Evolutionary conservation across 1,284 basidiomycete species (phyloP), one percentile per base, ranked within the genome.

Genomic region (Irpex lacteus): DNA sequence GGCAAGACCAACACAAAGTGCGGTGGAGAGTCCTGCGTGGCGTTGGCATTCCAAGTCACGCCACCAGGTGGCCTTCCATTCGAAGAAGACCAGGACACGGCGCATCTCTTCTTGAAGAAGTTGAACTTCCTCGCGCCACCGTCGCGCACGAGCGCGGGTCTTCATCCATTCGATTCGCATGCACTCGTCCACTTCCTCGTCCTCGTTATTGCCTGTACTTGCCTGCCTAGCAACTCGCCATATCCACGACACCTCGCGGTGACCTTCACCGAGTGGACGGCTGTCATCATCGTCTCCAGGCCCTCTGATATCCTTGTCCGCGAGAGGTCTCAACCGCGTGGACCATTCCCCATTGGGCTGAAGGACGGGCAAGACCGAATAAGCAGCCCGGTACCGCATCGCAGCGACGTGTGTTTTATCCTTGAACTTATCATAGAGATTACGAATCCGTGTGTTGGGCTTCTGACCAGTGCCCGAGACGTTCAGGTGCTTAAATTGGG

Each of bases 191-290:
- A 21, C 21, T 21, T 21, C 21, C 21, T 21, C 21, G 21, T 21
- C 21, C 5, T 15, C 34, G n/a, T 2, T 6, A 11, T 21, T 21
- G 21, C 21, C 21, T 21, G 21, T 21, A 21, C 21, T 21, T 21
- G 21, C 21, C 21, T 21, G 21, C 21, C 21, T 21, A 21, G 21
- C 21, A 21, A 49, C 50, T 2, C 44, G 36, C 68, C 68, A 69
- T 4, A 69, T 69, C 68, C 68, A 69, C 1, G 68, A 67, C 0
- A 21, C 15, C 32, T 59, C 32, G 13, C 21, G 49, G 5, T 40
- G 37, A 21, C 68, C 68, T 36, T 68, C 65, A 7, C 60, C 37
- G 6, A 18, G 13, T 8, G 13, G 44, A 8, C 55, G 40, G 21
- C 21, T 21, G 15, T 58, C 58, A 4, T 62, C 44, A 5, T 62